Evolutionary conservation across 441 rosid species (phyloP).

Genomic region (Flueggea neowawraea): DNA sequence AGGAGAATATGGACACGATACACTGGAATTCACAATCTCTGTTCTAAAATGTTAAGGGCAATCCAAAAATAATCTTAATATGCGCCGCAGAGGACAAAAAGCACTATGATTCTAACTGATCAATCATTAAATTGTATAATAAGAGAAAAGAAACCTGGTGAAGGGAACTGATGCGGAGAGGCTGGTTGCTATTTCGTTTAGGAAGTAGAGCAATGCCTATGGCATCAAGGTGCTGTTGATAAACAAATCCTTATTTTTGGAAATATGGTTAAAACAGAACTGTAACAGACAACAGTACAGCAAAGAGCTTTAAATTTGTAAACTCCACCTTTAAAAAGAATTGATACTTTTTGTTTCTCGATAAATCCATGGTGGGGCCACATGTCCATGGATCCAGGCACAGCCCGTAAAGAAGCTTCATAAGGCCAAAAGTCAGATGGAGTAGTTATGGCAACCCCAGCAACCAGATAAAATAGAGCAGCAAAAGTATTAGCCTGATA

Average conservation of each 20-base stretch:
- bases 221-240: conserved; percentile 75
- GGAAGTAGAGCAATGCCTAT: conserved; percentile 88
- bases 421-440: conserved; percentile 17
- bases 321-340: conserved; percentile 70
- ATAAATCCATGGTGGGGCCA: conserved; percentile 88
- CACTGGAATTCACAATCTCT: too few relatives aligned
- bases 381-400: conserved; percentile 83
- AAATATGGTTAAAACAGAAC: too few relatives aligned
- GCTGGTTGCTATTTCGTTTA: conserved; percentile 80
- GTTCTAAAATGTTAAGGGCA: too few relatives aligned
- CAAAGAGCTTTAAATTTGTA: conserved; percentile 7
- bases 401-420: conserved; percentile 86
- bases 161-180: conserved; percentile 91
- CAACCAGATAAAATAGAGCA: conserved; percentile 2
- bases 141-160: conserved; percentile 67
- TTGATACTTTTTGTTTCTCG: conserved; percentile 79
- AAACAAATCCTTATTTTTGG: background rate
- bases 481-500: conserved; percentile 4
- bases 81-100: background rate
- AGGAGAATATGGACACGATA: too few relatives aligned
- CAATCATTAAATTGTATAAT: background rate
- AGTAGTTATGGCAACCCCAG: background rate
- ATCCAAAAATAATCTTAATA: too few relatives aligned
- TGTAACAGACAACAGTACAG: conserved; percentile 1
- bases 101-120: background rate